phyloP scores from a whole-genome alignment of 495 filamentous ascomycete genomes.

The Chaetomium cochliodes region DNA sequence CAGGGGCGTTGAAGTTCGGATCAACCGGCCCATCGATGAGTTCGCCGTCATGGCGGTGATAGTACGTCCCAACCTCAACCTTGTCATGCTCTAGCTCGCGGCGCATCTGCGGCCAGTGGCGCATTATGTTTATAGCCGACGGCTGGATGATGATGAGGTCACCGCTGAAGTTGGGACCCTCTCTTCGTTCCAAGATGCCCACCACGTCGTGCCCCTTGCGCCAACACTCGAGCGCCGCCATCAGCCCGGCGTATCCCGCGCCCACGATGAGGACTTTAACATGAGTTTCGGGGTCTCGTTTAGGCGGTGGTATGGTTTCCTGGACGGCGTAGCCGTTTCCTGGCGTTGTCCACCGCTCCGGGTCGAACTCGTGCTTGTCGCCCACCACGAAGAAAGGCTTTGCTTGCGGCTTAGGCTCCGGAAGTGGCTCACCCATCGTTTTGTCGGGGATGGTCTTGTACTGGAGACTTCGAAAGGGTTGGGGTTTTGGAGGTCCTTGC shows the following conservation, averaged over 20 bases:
- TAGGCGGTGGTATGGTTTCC: not conserved
- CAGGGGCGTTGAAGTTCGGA: not conserved
- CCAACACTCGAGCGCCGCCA: not conserved
- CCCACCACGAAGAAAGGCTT: not conserved
- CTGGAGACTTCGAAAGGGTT: not conserved
- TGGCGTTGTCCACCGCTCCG: not conserved
- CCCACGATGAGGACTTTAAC: not conserved
- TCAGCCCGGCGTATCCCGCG: not conserved
- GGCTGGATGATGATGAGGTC: slow-evolving; percentile 1
- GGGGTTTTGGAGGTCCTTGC: too few relatives aligned
- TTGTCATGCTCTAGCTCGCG: not conserved
- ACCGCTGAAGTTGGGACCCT: not conserved
- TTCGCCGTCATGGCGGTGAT: not conserved
- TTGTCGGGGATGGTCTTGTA: not conserved
- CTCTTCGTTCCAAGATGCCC: not conserved
- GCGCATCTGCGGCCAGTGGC: not conserved
- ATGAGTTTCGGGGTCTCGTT: not conserved
- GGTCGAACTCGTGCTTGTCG: not conserved
- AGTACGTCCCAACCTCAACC: not conserved
- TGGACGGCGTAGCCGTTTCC: not conserved
- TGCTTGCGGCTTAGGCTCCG: not conserved
- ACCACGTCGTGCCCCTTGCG: not conserved
- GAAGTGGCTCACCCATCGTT: not conserved
- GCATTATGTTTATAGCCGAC: not conserved
- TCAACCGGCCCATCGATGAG: not conserved